phyloP scores from a whole-genome alignment of 768 basidiomycete species.

The Hemileccinum impolitum region DNA sequence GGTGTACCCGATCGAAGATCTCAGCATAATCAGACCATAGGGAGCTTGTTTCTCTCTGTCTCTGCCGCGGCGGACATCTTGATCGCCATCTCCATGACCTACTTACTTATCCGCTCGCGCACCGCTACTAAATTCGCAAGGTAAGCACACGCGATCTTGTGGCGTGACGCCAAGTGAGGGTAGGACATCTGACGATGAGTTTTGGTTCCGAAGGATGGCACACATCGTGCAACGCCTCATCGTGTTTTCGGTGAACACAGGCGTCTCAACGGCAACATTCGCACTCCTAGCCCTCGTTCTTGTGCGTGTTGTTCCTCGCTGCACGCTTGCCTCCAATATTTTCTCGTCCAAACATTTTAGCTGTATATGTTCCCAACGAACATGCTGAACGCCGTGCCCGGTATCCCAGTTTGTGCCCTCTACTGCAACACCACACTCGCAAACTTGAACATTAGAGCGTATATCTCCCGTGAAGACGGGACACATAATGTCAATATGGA shows the following conservation, averaged over 20 bases:
- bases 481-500: no score
- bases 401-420: neutral
- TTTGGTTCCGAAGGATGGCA: slow-evolving; percentile 1
- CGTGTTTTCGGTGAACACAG: slow-evolving; percentile 11
- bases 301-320: slow-evolving; percentile 32
- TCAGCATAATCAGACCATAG: neutral
- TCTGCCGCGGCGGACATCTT: neutral
- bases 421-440: neutral
- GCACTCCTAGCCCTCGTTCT: slow-evolving; percentile 42
- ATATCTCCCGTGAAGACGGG: no score
- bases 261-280: slow-evolving; percentile 48
- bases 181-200: neutral
- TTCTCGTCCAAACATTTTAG: neutral
- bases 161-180: neutral
- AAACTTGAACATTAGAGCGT: neutral
- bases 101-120: neutral
- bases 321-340: neutral
- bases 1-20: no score
- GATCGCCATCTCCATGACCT: neutral
- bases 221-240: slow-evolving; percentile 7
- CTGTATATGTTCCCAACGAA: neutral
- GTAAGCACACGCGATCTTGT: neutral
- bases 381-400: neutral
- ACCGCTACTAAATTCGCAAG: neutral
- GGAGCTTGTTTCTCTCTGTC: neutral